These are phyloP conservation scores for Avicennia marina DNA, from an alignment of 257 asterid species.

Conservation along the genomic window DNA sequence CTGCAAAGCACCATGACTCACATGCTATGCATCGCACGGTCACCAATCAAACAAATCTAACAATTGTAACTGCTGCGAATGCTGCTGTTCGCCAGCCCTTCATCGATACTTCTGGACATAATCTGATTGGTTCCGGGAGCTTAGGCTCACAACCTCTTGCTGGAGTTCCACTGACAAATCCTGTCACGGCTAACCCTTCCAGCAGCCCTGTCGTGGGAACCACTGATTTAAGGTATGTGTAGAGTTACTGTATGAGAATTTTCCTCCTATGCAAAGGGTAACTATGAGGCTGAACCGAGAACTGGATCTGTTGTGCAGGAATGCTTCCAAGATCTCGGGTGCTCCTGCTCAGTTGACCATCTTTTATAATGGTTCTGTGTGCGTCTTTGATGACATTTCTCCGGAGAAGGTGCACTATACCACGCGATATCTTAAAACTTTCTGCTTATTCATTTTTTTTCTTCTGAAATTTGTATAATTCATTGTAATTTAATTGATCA, in stretches of 20 bases:
- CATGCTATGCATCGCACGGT: too few relatives aligned
- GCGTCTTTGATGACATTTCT: slow-evolving; percentile 67
- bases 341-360: slow-evolving; percentile 83
- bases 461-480: background rate
- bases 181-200: slow-evolving; percentile 28
- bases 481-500: background rate
- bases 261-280: background rate
- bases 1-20: too few relatives aligned
- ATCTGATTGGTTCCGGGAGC: slow-evolving; percentile 23
- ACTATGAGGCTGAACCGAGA: slow-evolving; percentile 10
- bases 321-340: slow-evolving; percentile 30
- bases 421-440: background rate
- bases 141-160: slow-evolving; percentile 22
- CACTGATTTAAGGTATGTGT: slow-evolving; percentile 57
- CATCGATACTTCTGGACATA: slow-evolving; percentile 26
- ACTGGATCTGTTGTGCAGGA: slow-evolving; percentile 34
- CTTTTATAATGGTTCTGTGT: slow-evolving; percentile 79
- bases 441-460: background rate
- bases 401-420: slow-evolving; percentile 83
- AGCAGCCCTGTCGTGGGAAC: slow-evolving; percentile 55
- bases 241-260: background rate
- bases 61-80: too few relatives aligned
- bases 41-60: too few relatives aligned
- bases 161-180: slow-evolving; percentile 17
- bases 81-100: slow-evolving; percentile 14